Base-by-base conservation (phyloP, 345 rosid species). In the Aquilaria yunnanensis region DNA sequence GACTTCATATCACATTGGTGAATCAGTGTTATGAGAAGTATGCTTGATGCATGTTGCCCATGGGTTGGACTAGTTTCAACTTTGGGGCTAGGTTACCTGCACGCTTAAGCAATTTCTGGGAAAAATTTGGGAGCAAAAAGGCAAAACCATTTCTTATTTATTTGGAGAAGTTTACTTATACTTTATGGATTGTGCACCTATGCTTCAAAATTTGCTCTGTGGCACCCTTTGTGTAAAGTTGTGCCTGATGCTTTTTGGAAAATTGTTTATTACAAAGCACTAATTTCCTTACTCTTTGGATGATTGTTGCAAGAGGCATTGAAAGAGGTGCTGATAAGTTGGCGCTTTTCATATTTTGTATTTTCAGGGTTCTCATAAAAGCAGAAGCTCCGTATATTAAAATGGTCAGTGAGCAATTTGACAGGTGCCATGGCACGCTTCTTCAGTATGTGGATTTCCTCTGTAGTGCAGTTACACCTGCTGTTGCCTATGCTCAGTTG, bases 391-490 rank as follows among this genome's bases (percentile, higher is more conserved):
- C 98, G 30, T 91, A 95, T 67, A 89, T 91, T 70, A 95, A 95
- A 83, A 95, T 95, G 99, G 99, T 95, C 60, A 84, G 98, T 59
- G 98, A 95, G 73, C 94, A 95, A 73, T 95, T 95, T 71, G 99
- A 95, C 72, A 84, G 99, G 74, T 87, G 96, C 70, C 99, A 95
- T 78, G 98, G 98, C 57, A 84, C 97, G 74, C 99, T 95, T 72
- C 99, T 95, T 70, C 99, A 95, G 65, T 95, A 84, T 67, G 98
- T 91, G 61, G 99, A 95, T 69, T 95, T 91, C 68, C 97, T 95
- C 58, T 81, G 85, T 54, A 79, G 90, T 71, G 96, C 96, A 37
- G 73, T 95, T 62, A 78, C 84, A 16, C 98, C 98, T 47, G 75
- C 88, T 57, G 59, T 78, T 75, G 84, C 89, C 51, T 95, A 91